A percentile compares a stretch with the other conserved stretches of the same genome.
Conservation (phyloP, 306 rosid genomes). For the Inga leiocalycina region DNA sequence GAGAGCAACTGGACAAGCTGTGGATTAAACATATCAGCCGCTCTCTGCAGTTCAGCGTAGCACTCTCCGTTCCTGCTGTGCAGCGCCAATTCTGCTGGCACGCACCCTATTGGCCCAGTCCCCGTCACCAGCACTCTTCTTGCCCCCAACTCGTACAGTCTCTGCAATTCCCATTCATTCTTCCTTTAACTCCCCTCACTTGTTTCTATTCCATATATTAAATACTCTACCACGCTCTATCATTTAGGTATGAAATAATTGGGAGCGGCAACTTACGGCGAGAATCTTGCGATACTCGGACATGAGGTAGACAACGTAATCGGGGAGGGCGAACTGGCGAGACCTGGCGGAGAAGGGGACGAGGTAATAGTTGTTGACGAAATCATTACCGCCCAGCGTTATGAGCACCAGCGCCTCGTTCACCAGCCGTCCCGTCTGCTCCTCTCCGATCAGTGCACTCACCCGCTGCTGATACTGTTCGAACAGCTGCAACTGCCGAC, state of each 20-base stretch:
- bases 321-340: constrained; percentile 73
- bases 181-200: neutral
- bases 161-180: constrained; percentile 37
- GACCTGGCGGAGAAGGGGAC: constrained; percentile 86
- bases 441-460: constrained; percentile 61
- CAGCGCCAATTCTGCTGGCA: constrained; percentile 65
- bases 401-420: constrained; percentile 61
- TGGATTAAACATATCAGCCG: constrained; percentile 63
- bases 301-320: constrained; percentile 68
- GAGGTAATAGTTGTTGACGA: constrained; percentile 82
- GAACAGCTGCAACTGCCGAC: constrained; percentile 59
- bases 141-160: constrained; percentile 68
- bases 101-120: constrained; percentile 79
- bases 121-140: constrained; percentile 71
- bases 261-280: constrained; percentile 39
- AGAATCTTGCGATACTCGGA: constrained; percentile 83
- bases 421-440: constrained; percentile 46
- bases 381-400: constrained; percentile 86
- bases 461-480: constrained; percentile 74
- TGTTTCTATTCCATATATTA: neutral
- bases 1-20: constrained; percentile 50
- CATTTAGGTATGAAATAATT: no score
- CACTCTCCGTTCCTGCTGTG: constrained; percentile 65
- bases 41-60: constrained; percentile 49
- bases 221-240: neutral